A percentile compares a stretch with the other conserved stretches of the same genome.
phyloP scores from a whole-genome alignment of 768 basidiomycete genomes.

The Podaxis sp. region DNA sequence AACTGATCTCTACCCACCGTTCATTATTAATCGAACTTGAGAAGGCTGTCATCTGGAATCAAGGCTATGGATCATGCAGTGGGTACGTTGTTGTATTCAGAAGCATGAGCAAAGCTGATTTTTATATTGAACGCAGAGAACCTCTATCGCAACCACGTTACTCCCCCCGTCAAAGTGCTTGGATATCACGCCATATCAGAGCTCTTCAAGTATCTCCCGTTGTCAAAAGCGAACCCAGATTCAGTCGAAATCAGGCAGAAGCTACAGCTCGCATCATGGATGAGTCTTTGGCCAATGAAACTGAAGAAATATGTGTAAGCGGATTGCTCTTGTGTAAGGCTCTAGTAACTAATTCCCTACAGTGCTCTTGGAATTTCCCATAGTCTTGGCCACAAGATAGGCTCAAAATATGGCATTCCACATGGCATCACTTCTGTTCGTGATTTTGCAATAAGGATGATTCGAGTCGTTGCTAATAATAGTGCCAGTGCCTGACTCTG shows the following conservation, averaged over 20 bases:
- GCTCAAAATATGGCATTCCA: constrained; percentile 72
- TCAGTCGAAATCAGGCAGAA: constrained; percentile 63
- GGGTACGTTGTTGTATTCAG: constrained; percentile 40
- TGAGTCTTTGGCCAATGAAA: constrained; percentile 73
- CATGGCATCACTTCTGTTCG: constrained; percentile 84
- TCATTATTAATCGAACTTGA: not conserved
- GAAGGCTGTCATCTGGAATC: constrained; percentile 79
- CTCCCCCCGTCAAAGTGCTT: constrained; percentile 61
- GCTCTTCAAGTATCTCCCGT: constrained; percentile 72
- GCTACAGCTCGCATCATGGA: constrained; percentile 76
- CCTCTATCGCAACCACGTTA: constrained; percentile 57
- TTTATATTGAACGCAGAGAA: constrained; percentile 40
- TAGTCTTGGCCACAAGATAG: constrained; percentile 70
- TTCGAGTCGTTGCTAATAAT: not conserved
- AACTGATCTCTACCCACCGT: constrained; percentile 1
- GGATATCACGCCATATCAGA: constrained; percentile 68
- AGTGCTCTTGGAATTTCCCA: constrained; percentile 78
- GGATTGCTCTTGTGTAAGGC: not conserved
- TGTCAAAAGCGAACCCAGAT: constrained; percentile 57
- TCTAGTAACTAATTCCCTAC: not conserved
- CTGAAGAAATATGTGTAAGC: constrained; percentile 53
- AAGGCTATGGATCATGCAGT: constrained; percentile 80
- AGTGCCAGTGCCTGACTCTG: constrained; percentile 65
- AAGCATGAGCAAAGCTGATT: not conserved
- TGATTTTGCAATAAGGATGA: constrained; percentile 10